These are phyloP conservation scores for Penicillium hordei DNA, from an alignment of 2,329 filamentous ascomycete genomes.

Conservation along the genomic window DNA sequence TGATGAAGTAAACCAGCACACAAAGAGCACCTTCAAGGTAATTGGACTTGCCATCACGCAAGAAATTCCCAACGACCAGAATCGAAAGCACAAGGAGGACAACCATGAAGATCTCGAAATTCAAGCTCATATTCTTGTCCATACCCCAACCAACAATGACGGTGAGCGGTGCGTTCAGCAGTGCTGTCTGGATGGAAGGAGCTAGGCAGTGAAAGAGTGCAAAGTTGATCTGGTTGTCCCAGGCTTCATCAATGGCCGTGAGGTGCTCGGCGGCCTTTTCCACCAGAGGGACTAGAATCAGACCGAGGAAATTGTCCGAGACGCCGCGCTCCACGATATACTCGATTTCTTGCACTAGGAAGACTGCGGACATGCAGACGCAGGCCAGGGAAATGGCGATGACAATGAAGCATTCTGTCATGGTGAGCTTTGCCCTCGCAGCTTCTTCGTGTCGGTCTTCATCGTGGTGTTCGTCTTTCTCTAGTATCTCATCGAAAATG, in stretches of 20 bases:
- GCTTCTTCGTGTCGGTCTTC: conserved; percentile 62
- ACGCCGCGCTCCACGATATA: conserved; percentile 57
- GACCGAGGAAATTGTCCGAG: conserved; percentile 61
- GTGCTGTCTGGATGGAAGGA: conserved; percentile 82
- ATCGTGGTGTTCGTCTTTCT: conserved; percentile 67
- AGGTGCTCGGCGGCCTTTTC: conserved; percentile 86
- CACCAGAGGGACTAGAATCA: conserved; percentile 76
- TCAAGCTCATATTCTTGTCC: conserved; percentile 68
- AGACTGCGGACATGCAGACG: conserved; percentile 72
- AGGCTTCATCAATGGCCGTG: conserved; percentile 81
- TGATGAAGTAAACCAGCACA: conserved; percentile 64
- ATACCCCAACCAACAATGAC: conserved; percentile 83
- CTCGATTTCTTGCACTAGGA: conserved; percentile 71
- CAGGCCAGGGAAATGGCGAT: conserved; percentile 64
- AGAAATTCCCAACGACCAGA: conserved; percentile 81
- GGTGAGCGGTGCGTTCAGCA: conserved; percentile 81
- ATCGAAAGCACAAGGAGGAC: conserved; percentile 79
- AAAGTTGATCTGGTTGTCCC: conserved; percentile 69
- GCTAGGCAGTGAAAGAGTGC: conserved; percentile 83
- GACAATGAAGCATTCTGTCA: conserved; percentile 69
- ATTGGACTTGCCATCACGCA: conserved; percentile 84
- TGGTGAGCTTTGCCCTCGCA: conserved; percentile 67
- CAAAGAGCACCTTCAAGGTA: conserved; percentile 85
- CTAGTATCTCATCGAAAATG: conserved; percentile 72
- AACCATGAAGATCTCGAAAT: conserved; percentile 86